Base-by-base conservation (phyloP, 805 yeast species). In the Kuraishia molischiana region DNA sequence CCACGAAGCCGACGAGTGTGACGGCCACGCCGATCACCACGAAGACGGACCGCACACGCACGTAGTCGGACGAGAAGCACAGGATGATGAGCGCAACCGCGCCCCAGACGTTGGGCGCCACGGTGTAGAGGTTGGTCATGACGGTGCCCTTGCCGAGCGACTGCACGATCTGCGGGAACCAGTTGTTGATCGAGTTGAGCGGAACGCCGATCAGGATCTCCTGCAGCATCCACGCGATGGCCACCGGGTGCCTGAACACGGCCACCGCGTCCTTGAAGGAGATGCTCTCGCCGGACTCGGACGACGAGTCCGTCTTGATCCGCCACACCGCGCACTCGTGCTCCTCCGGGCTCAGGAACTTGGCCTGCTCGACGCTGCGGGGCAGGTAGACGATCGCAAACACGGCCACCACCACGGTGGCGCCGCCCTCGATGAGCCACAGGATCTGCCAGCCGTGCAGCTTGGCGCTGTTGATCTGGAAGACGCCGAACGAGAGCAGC, bases 61-160 rank as follows among this genome's bases (percentile, higher is more conserved):
- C 39, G 36, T 49, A 56, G 48, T 69, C 75, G 4, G 75, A 69
- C 50, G 39, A 38, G 65, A 64, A 6, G 66, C 61, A 17, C 67
- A 47, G n/a, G 4, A 59, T 41, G 8, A 69, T 41, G 31, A 69
- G 53, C 4, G 64, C 54, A 15, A 65, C 50, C 2, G 75, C 74
- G 28, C 74, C 74, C 58, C 64, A 62, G 44, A 43, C 68, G 65
- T 67, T 69, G 19, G 75, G 74, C 15, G 74, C 74, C 32, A 69
- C 72, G 11, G 74, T 59, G 45, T 52, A 61, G 34, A 64, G 50
- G 42, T 64, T 62, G 13, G 68, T 63, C 49, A 57, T 55, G 14
- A 63, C 67, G 1, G 64, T 53, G 2, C 67, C 62, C 36, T 61
- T 60, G 14, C 67, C 68, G 31, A 64, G 48, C 11, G 53, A 51